Evolutionary conservation across 2,329 filamentous ascomycete species (phyloP).

Genomic region (Calonectria montana): DNA sequence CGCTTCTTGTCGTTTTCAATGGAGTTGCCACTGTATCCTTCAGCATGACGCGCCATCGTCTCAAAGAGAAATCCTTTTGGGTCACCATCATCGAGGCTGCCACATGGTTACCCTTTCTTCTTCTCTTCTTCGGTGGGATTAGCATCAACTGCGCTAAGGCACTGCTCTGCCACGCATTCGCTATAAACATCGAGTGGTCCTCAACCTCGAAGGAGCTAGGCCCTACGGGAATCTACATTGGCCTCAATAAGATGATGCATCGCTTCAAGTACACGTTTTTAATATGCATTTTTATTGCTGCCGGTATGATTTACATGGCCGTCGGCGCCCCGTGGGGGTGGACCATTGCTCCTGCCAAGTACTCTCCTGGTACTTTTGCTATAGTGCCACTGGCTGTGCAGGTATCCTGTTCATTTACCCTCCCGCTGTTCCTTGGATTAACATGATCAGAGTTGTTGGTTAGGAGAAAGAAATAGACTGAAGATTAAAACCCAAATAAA

Average conservation of each 20-base stretch:
- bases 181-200: constrained; percentile 44
- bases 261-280: constrained; percentile 56
- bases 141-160: constrained; percentile 44
- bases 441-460: constrained; percentile 21
- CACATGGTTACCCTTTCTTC: constrained; percentile 43
- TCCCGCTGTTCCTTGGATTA: constrained; percentile 42
- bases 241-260: constrained; percentile 53
- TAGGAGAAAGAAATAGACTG: too few relatives aligned
- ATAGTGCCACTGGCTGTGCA: constrained; percentile 42
- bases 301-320: constrained; percentile 42
- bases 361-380: constrained; percentile 40
- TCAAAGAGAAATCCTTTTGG: constrained; percentile 43
- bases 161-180: constrained; percentile 41
- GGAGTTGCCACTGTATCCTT: constrained; percentile 36
- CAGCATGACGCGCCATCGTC: constrained; percentile 41
- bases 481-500: too few relatives aligned
- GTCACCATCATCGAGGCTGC: constrained; percentile 37
- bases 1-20: constrained; percentile 45
- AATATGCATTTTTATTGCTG: constrained; percentile 37
- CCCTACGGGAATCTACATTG: constrained; percentile 45
- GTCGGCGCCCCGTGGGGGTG: constrained; percentile 40
- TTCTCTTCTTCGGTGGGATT: constrained; percentile 46
- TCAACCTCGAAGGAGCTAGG: constrained; percentile 45
- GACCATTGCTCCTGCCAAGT: constrained; percentile 39
- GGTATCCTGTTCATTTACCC: constrained; percentile 36